Evolutionary conservation across 2,329 filamentous ascomycete species (phyloP), one percentile per base, ranked within the genome.

Genomic region (Calonectria hawksworthii): DNA sequence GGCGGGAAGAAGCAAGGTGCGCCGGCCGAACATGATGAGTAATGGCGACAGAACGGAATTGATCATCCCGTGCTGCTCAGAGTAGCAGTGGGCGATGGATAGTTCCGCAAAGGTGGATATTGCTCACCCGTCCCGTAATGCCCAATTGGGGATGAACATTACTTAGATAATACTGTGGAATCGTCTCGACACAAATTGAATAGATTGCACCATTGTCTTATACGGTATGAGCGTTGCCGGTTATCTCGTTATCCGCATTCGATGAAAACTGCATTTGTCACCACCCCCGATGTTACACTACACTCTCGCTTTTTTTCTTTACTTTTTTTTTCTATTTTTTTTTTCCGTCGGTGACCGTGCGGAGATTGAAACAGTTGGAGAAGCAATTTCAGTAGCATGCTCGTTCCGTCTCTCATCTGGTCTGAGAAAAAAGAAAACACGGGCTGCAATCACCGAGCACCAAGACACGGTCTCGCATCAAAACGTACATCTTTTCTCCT

Each of bases 21-120:
- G 56, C 41, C 30, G 44, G 38, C 56, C 26, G 44, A 38, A 21
- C 18, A 16, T 59, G 71, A 63, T 73, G 65, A 73, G 71, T 69
- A 68, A 73, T 54, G 36, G 50, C 44, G 56, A 9, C n/a, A 28
- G 4, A 11, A 10, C 38, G 61, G 61, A 47, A 65, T 32, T 65
- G 16, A 32, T 65, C 36, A 65, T 65, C 61, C 26, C 28, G 36
- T 18, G 16, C 38, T 65, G 18, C 36, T 28, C 56, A 41, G 23
- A 63, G 36, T 63, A 5, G 56, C 0, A 63, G 56, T 38, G 56
- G 34, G 10, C 26, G 26, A 41, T 63, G n/a, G 36, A 30, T 34
- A 11, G 26, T 6, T 23, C 30, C 28, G 28, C 44, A 28, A 28
- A 47, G n/a, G 38, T 47, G 38, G 23, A 65, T 47, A 36, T n/a